phyloP scores from a whole-genome alignment of 139 green algal species.

The Chlorokybus atmophyticus region DNA sequence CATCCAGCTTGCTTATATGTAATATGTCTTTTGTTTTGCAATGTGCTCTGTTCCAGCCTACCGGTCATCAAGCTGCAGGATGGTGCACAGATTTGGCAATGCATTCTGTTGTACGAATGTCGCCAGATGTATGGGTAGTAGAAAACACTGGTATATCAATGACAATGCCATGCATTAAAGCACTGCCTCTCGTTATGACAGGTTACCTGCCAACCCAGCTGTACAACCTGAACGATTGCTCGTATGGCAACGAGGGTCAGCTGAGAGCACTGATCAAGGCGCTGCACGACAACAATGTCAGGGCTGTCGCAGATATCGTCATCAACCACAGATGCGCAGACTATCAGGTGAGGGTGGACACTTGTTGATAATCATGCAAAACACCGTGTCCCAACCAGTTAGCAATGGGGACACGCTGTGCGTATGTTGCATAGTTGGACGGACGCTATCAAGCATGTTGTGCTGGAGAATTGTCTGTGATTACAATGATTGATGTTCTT shows the following conservation, averaged over 20 bases:
- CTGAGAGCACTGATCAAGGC: conserved; percentile 21
- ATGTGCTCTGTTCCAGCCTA: conserved; percentile 1
- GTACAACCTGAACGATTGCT: conserved; percentile 35
- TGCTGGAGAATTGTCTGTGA: neutral
- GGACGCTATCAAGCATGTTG: neutral
- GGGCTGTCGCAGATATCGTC: conserved; percentile 37
- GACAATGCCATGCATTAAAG: no score
- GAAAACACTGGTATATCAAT: no score
- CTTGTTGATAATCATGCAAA: no score
- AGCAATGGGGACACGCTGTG: no score
- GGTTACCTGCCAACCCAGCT: conserved; percentile 36
- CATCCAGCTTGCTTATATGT: neutral
- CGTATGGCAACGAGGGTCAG: conserved; percentile 30
- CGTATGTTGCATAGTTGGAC: no score
- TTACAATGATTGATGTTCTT: neutral
- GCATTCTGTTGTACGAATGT: no score
- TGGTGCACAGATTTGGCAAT: no score
- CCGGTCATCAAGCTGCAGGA: no score
- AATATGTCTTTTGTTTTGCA: neutral
- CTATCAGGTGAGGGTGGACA: conserved; percentile 8
- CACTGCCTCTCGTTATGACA: conserved; percentile 4
- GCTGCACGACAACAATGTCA: conserved; percentile 19
- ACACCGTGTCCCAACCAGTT: no score
- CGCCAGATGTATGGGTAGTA: no score
- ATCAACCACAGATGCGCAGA: conserved; percentile 44